Percentiles rank a stretch among this genome's conserved stretches.
Evolutionary conservation across 2,329 filamentous ascomycete genomes (phyloP).

Genomic region (Ophiostoma fasciatum): DNA sequence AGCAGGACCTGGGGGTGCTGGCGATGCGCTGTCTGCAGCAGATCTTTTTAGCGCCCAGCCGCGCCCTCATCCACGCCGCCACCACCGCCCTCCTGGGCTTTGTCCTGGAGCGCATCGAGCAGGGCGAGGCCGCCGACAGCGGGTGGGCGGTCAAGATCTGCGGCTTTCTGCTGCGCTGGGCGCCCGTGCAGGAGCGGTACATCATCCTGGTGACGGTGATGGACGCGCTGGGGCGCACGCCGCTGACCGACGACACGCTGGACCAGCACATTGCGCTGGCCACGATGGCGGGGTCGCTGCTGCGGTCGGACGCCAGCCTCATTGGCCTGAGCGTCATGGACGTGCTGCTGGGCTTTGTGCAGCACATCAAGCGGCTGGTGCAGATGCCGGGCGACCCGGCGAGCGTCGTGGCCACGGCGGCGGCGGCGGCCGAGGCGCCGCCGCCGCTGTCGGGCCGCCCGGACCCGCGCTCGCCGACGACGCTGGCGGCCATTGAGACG

Average conservation of each 20-base stretch:
- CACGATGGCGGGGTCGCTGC: conserved; percentile 64
- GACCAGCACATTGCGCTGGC: conserved; percentile 61
- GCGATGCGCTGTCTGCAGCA: conserved; percentile 77
- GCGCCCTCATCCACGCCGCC: conserved; percentile 65
- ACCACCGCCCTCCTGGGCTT: conserved; percentile 63
- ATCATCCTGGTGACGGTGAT: conserved; percentile 72
- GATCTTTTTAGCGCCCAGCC: conserved; percentile 70
- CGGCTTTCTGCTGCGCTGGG: conserved; percentile 68
- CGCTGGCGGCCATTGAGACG: conserved; percentile 19
- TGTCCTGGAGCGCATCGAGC: conserved; percentile 43
- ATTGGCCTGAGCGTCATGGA: conserved; percentile 97
- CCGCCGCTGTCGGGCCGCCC: conserved; percentile 14
- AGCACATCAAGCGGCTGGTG: conserved; percentile 66
- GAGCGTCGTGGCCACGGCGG: conserved; percentile 7
- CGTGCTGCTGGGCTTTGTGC: conserved; percentile 69
- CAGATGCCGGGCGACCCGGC: conserved; percentile 38
- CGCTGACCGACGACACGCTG: conserved; percentile 55
- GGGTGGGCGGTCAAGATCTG: conserved; percentile 78
- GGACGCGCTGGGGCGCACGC: conserved; percentile 56
- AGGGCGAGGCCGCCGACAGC: conserved; percentile 38
- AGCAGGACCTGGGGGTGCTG: conserved; percentile 73
- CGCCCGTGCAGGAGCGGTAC: conserved; percentile 88
- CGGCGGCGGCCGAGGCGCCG: not conserved
- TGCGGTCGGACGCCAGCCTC: conserved; percentile 80
- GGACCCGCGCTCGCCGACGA: conserved; percentile 15